Evolutionary conservation across 1,284 basidiomycete genomes (phyloP).

Genomic region (Malassezia caprae): DNA sequence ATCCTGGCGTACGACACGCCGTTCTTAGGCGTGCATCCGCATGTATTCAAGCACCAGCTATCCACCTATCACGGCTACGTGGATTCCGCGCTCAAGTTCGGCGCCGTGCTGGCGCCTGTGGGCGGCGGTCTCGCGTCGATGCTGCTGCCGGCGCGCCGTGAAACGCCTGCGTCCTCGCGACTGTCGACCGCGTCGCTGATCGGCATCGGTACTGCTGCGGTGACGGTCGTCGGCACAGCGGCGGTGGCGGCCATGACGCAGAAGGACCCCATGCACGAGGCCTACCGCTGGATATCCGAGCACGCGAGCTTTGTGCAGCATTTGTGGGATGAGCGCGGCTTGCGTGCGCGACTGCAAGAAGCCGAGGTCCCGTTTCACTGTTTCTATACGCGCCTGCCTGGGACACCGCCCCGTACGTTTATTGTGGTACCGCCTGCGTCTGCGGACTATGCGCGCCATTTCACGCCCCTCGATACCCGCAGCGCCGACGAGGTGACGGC

Average conservation of each 20-base stretch:
- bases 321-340: slow-evolving; percentile 67
- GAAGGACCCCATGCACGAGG: slow-evolving; percentile 50
- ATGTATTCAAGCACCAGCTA: slow-evolving; percentile 72
- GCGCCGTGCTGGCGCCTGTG: slow-evolving; percentile 44
- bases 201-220: slow-evolving; percentile 46
- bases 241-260: slow-evolving; percentile 57
- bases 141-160: not conserved
- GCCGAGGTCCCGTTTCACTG: slow-evolving; percentile 51
- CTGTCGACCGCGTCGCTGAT: slow-evolving; percentile 9
- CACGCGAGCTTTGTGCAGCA: slow-evolving; percentile 83
- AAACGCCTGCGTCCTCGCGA: slow-evolving; percentile 8
- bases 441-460: slow-evolving; percentile 18
- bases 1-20: slow-evolving; percentile 79
- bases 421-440: slow-evolving; percentile 31
- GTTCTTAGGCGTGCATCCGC: slow-evolving; percentile 59
- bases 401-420: slow-evolving; percentile 28
- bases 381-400: slow-evolving; percentile 34
- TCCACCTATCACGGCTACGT: slow-evolving; percentile 55
- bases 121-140: slow-evolving; percentile 26
- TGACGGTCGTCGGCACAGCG: slow-evolving; percentile 66
- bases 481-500: slow-evolving; percentile 72
- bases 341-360: slow-evolving; percentile 54
- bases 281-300: slow-evolving; percentile 61
- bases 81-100: not conserved
- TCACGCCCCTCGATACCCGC: slow-evolving; percentile 41